A percentile compares a stretch with the other conserved stretches of the same genome.
Evolutionary conservation across 352 stramenopile species (phyloP).

Genomic region (Globisporangium megalacanthum): DNA sequence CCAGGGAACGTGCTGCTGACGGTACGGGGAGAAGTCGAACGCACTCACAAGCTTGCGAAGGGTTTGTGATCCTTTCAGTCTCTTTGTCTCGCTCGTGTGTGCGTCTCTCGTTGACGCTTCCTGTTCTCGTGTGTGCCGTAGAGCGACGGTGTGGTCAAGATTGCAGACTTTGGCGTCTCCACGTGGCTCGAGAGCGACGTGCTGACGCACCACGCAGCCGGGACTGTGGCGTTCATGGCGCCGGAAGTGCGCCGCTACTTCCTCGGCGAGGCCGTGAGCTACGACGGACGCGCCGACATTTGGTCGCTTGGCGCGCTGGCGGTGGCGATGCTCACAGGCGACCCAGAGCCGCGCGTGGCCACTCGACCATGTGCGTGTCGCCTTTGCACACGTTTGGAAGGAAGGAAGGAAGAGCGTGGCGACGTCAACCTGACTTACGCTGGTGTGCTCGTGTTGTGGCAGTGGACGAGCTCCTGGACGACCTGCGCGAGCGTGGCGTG

Average conservation of each 20-base stretch:
- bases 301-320: constrained; percentile 77
- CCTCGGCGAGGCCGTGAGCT: constrained; percentile 59
- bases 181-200: constrained; percentile 69
- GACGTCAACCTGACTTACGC: no score
- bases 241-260: constrained; percentile 75
- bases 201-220: constrained; percentile 66
- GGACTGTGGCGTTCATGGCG: constrained; percentile 77
- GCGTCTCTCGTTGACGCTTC: background rate
- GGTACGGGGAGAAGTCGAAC: constrained; percentile 17
- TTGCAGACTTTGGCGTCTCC: constrained; percentile 81
- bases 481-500: constrained; percentile 25
- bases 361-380: constrained; percentile 50
- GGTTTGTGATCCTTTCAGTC: no score
- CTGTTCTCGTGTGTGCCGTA: constrained; percentile 9
- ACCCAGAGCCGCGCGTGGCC: constrained; percentile 59
- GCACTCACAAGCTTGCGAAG: no score
- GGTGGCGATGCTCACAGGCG: constrained; percentile 61
- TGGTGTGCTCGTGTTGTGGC: constrained; percentile 4
- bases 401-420: no score
- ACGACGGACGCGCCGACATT: constrained; percentile 63
- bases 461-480: constrained; percentile 60
- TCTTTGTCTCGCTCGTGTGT: background rate
- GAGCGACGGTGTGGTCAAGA: constrained; percentile 63
- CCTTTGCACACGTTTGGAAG: no score
- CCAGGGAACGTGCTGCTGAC: constrained; percentile 71